phyloP scores from a whole-genome alignment of 306 rosid species.

The Chamaecrista fasciculata region DNA sequence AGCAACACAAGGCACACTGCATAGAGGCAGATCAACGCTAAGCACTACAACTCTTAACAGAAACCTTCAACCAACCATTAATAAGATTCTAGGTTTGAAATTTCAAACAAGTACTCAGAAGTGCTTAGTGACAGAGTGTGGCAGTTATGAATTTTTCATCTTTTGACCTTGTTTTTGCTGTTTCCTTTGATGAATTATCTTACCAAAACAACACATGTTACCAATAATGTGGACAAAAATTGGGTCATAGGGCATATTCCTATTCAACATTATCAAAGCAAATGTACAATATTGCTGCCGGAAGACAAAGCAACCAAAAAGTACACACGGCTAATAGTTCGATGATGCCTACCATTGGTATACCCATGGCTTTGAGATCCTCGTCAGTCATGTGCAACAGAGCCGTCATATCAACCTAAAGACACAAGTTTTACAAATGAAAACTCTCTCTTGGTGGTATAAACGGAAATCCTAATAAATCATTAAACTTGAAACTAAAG shows the following conservation, averaged over 20 bases:
- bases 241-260: not conserved
- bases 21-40: too few species aligned
- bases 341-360: constrained; percentile 75
- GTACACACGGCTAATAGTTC: not conserved
- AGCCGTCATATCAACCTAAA: constrained; percentile 96
- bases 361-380: constrained; percentile 96
- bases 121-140: too few species aligned
- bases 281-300: not conserved
- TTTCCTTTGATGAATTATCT: not conserved
- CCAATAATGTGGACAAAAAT: not conserved
- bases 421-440: constrained; percentile 27
- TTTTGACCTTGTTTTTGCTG: not conserved
- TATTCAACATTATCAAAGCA: not conserved
- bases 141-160: too few species aligned
- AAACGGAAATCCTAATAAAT: constrained; percentile 18
- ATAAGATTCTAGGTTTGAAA: not conserved
- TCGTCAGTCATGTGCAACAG: constrained; percentile 95
- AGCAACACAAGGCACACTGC: not conserved
- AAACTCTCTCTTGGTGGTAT: not conserved
- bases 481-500: not conserved
- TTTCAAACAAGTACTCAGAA: not conserved
- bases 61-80: not conserved
- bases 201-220: not conserved
- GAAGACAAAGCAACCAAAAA: not conserved
- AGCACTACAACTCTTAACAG: not conserved